Evolutionary conservation across 1,284 basidiomycete species (phyloP), one percentile per base, ranked within the genome.

Genomic region (Boletus subluridellus): DNA sequence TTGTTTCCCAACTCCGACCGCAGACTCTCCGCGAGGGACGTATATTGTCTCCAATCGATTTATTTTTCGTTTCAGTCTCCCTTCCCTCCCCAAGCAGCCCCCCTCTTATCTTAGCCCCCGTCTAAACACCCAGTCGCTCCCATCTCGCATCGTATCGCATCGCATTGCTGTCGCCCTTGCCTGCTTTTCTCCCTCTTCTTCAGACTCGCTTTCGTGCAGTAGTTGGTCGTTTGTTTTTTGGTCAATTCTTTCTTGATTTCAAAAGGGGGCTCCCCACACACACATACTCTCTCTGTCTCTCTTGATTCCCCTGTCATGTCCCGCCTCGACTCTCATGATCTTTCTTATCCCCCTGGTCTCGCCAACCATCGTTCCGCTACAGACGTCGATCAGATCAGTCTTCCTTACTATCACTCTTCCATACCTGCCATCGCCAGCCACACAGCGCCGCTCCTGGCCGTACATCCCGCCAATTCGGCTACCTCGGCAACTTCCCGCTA

Each of bases 291-390:
- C 46, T 38, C 47, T 26, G 8, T 47, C 21, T 48, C 37, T 7
- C 26, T 53, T 49, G 48, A 59, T 57, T 49, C 35, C 44, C 28
- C 21, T 51, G 41, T 57, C 58, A 74, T 79, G 78, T 76, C 78
- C 66, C 77, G 66, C 58, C 65, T 70, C 54, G 76, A 77, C 56
- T 62, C 70, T 49, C 73, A 78, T 65, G 82, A 83, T 58, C 77
- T 74, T 63, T 79, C 81, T 57, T 74, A 74, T 60, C 73, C 77
- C 17, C 69, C 74, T 10, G 76, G 75, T 46, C 64, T 75, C 49
- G 62, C 56, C 21, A 53, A 47, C n/a, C 44, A 52, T 50, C 71
- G 60, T 49, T 54, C 65, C 14, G n/a, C 59, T 41, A 35, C 57
- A 21, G 66, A 66, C 59, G 52, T 61, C 58, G 65, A 65, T 63